Evolutionary conservation across 179 eudicot genomes (phyloP).

Genomic region (Silene noctiflora): DNA sequence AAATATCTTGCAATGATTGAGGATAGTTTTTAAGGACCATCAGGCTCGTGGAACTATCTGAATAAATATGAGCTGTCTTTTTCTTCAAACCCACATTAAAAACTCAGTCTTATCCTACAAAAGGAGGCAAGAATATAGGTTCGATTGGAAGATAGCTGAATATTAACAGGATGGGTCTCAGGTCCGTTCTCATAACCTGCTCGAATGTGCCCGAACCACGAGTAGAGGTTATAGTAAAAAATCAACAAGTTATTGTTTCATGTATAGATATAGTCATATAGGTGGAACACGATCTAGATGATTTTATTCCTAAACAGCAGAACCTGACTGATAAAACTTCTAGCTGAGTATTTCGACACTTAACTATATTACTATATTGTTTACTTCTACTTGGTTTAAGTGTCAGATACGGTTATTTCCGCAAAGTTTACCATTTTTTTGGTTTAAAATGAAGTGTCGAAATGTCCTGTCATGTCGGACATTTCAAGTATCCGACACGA

Average conservation of each 20-base stretch:
- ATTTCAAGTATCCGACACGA: too few species aligned
- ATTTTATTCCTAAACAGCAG: slow-evolving; percentile 13
- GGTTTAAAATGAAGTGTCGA: too few species aligned
- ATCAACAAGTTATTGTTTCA: slow-evolving; percentile 7
- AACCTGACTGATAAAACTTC: neutral
- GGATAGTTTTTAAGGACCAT: neutral
- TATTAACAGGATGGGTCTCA: neutral
- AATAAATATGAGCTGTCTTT: slow-evolving; percentile 15
- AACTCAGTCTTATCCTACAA: neutral
- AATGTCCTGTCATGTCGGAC: too few species aligned
- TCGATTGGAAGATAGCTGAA: neutral
- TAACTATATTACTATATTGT: neutral
- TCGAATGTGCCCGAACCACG: slow-evolving; percentile 4
- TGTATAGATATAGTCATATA: neutral
- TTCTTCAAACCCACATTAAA: neutral
- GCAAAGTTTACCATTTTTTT: too few species aligned
- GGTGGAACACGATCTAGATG: neutral
- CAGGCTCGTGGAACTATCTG: neutral
- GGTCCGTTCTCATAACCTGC: neutral
- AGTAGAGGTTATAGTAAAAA: neutral
- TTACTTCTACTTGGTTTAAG: too few species aligned
- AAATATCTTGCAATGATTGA: neutral
- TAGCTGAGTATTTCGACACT: slow-evolving; percentile 6
- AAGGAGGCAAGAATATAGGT: slow-evolving; percentile 7
- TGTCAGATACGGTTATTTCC: too few species aligned